Evolutionary conservation across 352 stramenopile genomes (phyloP), one percentile per base, ranked within the genome.

Genomic region (Peronosclerospora sorghi): DNA sequence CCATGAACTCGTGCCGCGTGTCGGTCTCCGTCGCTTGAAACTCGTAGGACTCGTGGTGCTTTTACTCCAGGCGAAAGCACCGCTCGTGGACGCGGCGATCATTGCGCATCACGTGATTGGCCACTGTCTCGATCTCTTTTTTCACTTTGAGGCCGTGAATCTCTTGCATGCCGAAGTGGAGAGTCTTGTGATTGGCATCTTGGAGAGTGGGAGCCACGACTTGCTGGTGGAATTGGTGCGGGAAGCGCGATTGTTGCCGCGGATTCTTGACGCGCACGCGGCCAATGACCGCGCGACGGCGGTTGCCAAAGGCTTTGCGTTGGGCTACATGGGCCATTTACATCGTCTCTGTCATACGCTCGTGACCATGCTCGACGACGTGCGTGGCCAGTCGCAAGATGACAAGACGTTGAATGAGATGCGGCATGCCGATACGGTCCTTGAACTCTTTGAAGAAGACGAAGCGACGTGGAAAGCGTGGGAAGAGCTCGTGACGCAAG

Each of bases 321-420:
- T 87, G n/a, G 80, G 80, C 15, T 93, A 68, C 40, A 65, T 93
- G 28, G 80, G 80, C 1, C 77, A 93, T 44, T 58, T 93, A 19
- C 70, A 88, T 43, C 77, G 78, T 28, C 90, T 93, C 29, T 87
- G 71, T 55, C 86, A 88, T 56, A 86, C 85, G 73, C 77, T 92
- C 21, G 74, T 88, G 48, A 84, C 68, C 8, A 68, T 92, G 41
- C 55, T 74, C 4, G 76, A 92, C 27, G 79, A 92, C 30, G 62
- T 83, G 18, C 75, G 72, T 30, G 75, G 78, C 15, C 73, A 65
- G 17, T 68, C 69, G 2, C 66, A 67, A 0, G 75, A 86, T 6
- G 71, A 67, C 19, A 63, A 68, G 0, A 66, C 71, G 29, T 56
- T 92, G 37, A 85, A 87, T 48, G 79, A 92, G n/a, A 84, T 92